A percentile compares a stretch with the other conserved stretches of the same genome.
phyloP scores from a whole-genome alignment of 805 yeast genomes.

The Suhomyces canberraensis region DNA sequence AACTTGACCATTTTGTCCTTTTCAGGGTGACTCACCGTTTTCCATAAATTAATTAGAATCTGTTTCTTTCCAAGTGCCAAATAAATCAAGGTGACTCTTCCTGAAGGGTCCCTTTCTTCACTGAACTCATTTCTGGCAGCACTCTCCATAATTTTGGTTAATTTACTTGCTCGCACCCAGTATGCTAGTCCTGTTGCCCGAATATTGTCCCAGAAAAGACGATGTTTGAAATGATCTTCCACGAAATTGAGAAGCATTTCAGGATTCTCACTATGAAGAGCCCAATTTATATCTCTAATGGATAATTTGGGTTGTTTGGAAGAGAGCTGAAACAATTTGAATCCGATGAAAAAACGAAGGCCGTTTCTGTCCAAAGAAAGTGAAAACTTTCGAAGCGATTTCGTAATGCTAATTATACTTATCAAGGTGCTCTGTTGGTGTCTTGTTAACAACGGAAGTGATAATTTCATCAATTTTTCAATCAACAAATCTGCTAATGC shows the following conservation, averaged over 20 bases:
- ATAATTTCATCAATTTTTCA: slow-evolving; percentile 57
- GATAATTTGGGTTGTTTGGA: slow-evolving; percentile 52
- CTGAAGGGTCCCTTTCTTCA: slow-evolving; percentile 63
- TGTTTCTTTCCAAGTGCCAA: slow-evolving; percentile 76
- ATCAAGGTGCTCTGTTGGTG: slow-evolving; percentile 87
- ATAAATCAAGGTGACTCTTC: slow-evolving; percentile 67
- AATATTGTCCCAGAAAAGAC: slow-evolving; percentile 60
- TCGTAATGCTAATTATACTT: slow-evolving; percentile 63
- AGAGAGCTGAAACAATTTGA: slow-evolving; percentile 55
- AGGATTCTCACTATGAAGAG: slow-evolving; percentile 76
- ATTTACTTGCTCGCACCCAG: slow-evolving; percentile 51
- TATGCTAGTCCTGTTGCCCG: slow-evolving; percentile 61
- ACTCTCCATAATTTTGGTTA: slow-evolving; percentile 50
- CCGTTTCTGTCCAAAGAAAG: slow-evolving; percentile 62
- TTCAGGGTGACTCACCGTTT: slow-evolving; percentile 73
- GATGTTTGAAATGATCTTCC: slow-evolving; percentile 38
- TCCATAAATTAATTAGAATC: slow-evolving; percentile 79
- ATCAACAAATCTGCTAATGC: slow-evolving; percentile 46
- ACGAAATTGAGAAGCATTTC: slow-evolving; percentile 57
- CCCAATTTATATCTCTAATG: slow-evolving; percentile 86
- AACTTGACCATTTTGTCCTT: slow-evolving; percentile 78
- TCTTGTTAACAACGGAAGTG: slow-evolving; percentile 79
- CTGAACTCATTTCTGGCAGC: slow-evolving; percentile 72
- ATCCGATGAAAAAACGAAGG: slow-evolving; percentile 64
- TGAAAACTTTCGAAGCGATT: slow-evolving; percentile 47